phyloP scores from a whole-genome alignment of 129 eudicot species.

The Lactuca saligna region DNA sequence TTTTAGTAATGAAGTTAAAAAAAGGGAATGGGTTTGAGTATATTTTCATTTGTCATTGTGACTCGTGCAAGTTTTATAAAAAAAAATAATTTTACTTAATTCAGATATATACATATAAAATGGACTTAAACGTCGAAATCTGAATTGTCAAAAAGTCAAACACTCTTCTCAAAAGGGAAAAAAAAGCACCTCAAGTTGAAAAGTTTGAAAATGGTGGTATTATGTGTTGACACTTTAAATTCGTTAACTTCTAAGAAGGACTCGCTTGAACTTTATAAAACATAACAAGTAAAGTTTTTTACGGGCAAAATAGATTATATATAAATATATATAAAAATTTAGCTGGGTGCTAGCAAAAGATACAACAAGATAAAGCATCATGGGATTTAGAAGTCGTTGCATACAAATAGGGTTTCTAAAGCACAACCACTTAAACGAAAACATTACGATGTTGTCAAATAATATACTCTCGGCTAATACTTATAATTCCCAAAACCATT shows the following conservation, averaged over 20 bases:
- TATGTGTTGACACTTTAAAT: background rate
- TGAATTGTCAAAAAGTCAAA: background rate
- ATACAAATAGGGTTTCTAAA: too few species aligned
- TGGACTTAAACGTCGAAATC: background rate
- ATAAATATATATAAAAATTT: too few species aligned
- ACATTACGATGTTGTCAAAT: too few species aligned
- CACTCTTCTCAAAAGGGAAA: background rate
- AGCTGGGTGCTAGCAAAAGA: too few species aligned
- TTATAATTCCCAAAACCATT: too few species aligned
- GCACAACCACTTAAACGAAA: too few species aligned
- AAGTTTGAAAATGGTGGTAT: slow-evolving; percentile 10
- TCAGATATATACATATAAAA: background rate
- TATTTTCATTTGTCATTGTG: background rate
- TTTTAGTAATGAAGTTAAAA: background rate
- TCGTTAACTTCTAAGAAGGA: background rate
- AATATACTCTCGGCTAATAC: too few species aligned
- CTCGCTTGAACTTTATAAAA: background rate
- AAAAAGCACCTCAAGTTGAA: slow-evolving; percentile 5
- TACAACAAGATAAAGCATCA: too few species aligned
- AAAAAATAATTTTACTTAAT: background rate
- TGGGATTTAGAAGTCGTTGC: too few species aligned
- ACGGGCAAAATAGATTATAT: too few species aligned
- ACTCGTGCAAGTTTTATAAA: background rate
- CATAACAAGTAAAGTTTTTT: background rate
- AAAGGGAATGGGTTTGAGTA: background rate